Percentiles rank a stretch among this genome's conserved stretches.
These are phyloP conservation scores for Begonia masoniana DNA, from an alignment of 306 rosid species.

Conservation along the genomic window DNA sequence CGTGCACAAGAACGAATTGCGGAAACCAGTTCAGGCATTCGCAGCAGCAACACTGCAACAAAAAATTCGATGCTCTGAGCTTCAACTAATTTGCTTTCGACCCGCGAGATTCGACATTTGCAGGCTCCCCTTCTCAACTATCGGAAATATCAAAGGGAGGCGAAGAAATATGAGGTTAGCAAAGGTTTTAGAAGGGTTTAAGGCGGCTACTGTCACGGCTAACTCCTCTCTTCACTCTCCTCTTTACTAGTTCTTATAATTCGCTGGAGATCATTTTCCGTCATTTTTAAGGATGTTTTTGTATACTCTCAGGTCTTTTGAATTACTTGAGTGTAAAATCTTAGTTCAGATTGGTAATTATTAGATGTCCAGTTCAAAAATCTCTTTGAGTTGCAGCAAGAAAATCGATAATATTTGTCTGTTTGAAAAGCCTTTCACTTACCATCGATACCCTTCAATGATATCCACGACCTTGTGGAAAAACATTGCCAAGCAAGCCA, in stretches of 20 bases:
- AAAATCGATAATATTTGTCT: conserved; percentile 12
- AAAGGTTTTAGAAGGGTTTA: conserved; percentile 17
- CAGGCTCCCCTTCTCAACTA: background rate
- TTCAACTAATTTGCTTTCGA: too few relatives aligned
- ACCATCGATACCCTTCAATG: conserved; percentile 16
- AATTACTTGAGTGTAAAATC: conserved; percentile 1
- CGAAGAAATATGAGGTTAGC: background rate
- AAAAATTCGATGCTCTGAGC: too few relatives aligned
- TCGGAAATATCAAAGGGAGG: background rate
- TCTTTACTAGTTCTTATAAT: background rate
- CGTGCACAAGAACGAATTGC: too few relatives aligned
- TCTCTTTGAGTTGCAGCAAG: conserved; percentile 19
- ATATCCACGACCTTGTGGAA: conserved; percentile 58
- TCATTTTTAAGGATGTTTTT: conserved; percentile 1
- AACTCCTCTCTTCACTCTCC: background rate
- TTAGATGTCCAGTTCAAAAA: conserved; percentile 34
- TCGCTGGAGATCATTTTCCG: too few relatives aligned
- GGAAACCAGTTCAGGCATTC: too few relatives aligned
- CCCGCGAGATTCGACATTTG: too few relatives aligned
- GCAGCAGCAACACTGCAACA: too few relatives aligned
- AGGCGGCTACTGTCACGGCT: conserved; percentile 7
- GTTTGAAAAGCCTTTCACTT: conserved; percentile 2
- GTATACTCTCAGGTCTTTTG: conserved; percentile 10
- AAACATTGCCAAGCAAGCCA: conserved; percentile 34
- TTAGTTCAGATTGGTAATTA: conserved; percentile 1